phyloP scores from a whole-genome alignment of 441 rosid species.

The Erysimum cheiri region DNA sequence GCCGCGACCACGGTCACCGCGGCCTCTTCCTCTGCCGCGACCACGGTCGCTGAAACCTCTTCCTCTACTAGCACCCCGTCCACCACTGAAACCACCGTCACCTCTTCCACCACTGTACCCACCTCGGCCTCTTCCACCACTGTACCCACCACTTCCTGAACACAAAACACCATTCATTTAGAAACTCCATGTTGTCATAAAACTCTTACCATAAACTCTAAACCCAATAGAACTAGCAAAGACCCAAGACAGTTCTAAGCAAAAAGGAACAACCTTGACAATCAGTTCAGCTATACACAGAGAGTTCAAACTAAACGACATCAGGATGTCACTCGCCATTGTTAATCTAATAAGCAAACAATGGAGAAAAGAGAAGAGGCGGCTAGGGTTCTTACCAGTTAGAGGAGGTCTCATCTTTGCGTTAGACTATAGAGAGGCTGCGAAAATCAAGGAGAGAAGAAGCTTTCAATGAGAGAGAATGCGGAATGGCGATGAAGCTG shows the following conservation, averaged over 20 bases:
- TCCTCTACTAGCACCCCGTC: slow-evolving; percentile 50
- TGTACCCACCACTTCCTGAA: slow-evolving; percentile 41
- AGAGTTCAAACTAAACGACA: slow-evolving; percentile 1
- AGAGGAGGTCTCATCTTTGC: slow-evolving; percentile 49
- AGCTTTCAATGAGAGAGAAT: background rate
- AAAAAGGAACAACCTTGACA: slow-evolving; percentile 9
- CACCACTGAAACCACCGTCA: slow-evolving; percentile 43
- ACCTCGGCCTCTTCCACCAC: slow-evolving; percentile 50
- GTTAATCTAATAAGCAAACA: background rate
- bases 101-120: slow-evolving; percentile 48
- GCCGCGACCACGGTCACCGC: slow-evolving; percentile 50
- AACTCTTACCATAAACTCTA: background rate
- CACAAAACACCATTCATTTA: slow-evolving; percentile 17
- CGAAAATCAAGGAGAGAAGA: background rate
- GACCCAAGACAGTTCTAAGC: background rate
- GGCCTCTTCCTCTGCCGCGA: slow-evolving; percentile 44
- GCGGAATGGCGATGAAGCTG: background rate
- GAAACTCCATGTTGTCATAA: background rate
- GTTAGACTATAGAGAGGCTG: background rate
- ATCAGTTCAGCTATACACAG: slow-evolving; percentile 10
- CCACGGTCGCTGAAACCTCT: slow-evolving; percentile 39
- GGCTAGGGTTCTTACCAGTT: slow-evolving; percentile 46
- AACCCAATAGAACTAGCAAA: background rate
- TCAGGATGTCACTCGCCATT: background rate
- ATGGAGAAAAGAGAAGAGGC: background rate